Base-by-base conservation (phyloP, 2,329 filamentous ascomycete genomes). In the Drechslerella stenobrocha region DNA sequence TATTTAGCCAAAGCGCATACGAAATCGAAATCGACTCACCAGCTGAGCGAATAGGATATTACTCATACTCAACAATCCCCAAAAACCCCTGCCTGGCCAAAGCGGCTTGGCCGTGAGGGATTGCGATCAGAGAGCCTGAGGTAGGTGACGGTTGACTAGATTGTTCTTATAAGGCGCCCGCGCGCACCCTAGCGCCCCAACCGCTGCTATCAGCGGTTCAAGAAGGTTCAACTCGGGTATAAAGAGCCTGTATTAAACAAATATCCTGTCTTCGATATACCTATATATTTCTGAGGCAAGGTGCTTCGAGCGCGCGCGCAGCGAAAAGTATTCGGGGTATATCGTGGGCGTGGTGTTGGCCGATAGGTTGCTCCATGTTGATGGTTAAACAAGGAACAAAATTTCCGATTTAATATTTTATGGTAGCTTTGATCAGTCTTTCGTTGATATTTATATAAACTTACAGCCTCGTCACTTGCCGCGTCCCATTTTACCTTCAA, bases 211-310 rank as follows among this genome's bases (percentile, higher is more conserved):
- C 37, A 42, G 37, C 37, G 37, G 37, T 18, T 42, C 13, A 42
- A 42, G 37, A 42, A 42, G 37, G 37, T 18, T 42, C 37, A 42
- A 42, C 13, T 42, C 37, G 37, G 37, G 22, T 42, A 42, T 42
- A n/a, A 42, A 18, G 9, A 7, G 37, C 2, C 15, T 18, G 4
- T 20, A 18, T 42, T 18, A 42, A 42, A 5, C 22, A 18, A 5
- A 18, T 42, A 42, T 42, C 4, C 22, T 42, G 4, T 20, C 8
- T 9, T 5, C 4, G 18, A 42, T 4, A 42, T 5, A 37, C 15
- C 3, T 37, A 13, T 42, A 18, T 42, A 8, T 37, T 42, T 18
- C 2, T 18, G 13, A 9, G 15, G 15, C 13, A 42, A 18, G 34
- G 7, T 18, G 37, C 22, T 3, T 42, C 18, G 13, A 30, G 13